These are phyloP conservation scores for Lachancea dasiensis DNA, from an alignment of 805 yeast species.

Conservation along the genomic window DNA sequence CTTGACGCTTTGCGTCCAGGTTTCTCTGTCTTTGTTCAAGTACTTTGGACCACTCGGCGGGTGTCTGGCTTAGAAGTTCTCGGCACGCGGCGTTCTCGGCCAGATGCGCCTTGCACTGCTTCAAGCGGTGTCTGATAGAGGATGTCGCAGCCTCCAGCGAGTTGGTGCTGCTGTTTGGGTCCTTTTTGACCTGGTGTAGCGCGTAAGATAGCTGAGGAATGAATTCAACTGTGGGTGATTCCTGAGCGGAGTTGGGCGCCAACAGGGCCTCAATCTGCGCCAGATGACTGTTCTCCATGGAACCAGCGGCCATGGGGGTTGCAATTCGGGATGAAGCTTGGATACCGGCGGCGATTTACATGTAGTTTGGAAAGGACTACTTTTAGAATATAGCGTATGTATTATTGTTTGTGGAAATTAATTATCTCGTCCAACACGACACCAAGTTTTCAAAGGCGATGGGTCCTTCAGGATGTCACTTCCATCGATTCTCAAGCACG, in stretches of 20 bases:
- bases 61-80: constrained; percentile 22
- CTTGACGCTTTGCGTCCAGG: constrained; percentile 21
- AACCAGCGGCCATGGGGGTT: too few relatives aligned
- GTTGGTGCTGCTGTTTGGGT: constrained; percentile 28
- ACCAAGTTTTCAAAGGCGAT: too few relatives aligned
- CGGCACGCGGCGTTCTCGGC: constrained; percentile 27
- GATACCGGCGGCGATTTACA: too few relatives aligned
- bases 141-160: constrained; percentile 29
- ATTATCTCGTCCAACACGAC: too few relatives aligned
- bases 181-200: constrained; percentile 28
- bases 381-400: too few relatives aligned
- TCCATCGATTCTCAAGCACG: too few relatives aligned
- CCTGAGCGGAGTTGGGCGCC: constrained; percentile 2
- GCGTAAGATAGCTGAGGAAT: constrained; percentile 32
- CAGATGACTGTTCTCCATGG: constrained; percentile 3
- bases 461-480: too few relatives aligned
- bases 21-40: constrained; percentile 22
- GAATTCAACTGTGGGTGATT: constrained; percentile 19
- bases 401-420: too few relatives aligned
- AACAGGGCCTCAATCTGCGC: constrained; percentile 6
- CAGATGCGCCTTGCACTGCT: constrained; percentile 25
- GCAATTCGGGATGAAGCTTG: too few relatives aligned
- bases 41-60: constrained; percentile 28
- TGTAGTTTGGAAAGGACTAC: too few relatives aligned
- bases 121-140: constrained; percentile 29